Conservation (phyloP, 176 grass and related monocot species). For the Pontederia crassipes region DNA sequence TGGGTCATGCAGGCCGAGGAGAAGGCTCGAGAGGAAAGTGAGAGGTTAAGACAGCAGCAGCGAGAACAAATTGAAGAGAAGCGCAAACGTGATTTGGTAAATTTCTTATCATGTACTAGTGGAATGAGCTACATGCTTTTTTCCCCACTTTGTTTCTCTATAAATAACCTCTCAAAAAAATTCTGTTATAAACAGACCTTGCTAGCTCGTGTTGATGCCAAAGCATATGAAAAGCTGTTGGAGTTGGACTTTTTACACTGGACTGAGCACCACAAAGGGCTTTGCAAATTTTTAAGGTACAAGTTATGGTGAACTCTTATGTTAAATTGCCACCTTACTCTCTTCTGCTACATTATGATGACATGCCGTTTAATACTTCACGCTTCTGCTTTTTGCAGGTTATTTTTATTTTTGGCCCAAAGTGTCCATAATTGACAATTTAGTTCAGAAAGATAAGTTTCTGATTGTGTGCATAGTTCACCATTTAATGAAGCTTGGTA, state of each 20-base stretch:
- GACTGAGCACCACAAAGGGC: slow-evolving; percentile 93
- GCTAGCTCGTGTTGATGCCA: slow-evolving; percentile 87
- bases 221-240: slow-evolving; percentile 85
- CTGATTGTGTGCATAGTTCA: slow-evolving; percentile 56
- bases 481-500: slow-evolving; percentile 22
- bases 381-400: slow-evolving; percentile 45
- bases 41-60: slow-evolving; percentile 74
- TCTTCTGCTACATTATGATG: neutral
- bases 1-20: slow-evolving; percentile 75
- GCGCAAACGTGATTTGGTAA: slow-evolving; percentile 81
- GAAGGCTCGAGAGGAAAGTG: slow-evolving; percentile 90
- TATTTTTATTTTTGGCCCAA: slow-evolving; percentile 99
- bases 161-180: too few species aligned
- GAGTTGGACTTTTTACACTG: slow-evolving; percentile 88
- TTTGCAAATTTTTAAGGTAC: slow-evolving; percentile 98
- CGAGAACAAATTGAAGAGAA: slow-evolving; percentile 80
- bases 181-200: slow-evolving; percentile 32
- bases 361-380: neutral
- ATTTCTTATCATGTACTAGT: too few species aligned
- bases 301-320: slow-evolving; percentile 18
- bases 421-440: slow-evolving; percentile 98
- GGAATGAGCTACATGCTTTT: neutral
- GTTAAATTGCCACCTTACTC: neutral
- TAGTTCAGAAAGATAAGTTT: slow-evolving; percentile 92
- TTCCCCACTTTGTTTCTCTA: slow-evolving; percentile 1